Evolutionary conservation across 2,329 filamentous ascomycete genomes (phyloP).

Genomic region (Zymoseptoria crescenta): DNA sequence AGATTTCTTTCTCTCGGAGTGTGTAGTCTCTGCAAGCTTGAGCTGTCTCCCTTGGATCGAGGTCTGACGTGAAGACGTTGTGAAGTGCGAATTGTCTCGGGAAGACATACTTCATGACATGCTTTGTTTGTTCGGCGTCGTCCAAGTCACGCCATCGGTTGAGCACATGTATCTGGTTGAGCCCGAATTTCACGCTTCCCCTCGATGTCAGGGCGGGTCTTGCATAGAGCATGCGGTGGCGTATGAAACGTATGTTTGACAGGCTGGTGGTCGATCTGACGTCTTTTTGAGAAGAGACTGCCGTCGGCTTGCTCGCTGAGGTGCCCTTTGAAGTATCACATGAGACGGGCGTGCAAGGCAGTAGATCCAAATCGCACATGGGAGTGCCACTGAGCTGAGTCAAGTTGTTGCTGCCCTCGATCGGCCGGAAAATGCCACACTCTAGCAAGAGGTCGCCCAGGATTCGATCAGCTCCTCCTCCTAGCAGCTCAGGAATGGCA

Average conservation of each 20-base stretch:
- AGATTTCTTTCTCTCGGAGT: constrained; percentile 74
- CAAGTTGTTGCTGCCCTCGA: constrained; percentile 57
- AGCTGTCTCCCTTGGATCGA: constrained; percentile 57
- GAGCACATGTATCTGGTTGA: constrained; percentile 75
- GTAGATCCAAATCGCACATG: constrained; percentile 39
- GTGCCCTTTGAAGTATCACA: neutral
- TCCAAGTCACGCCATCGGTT: constrained; percentile 55
- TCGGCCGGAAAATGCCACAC: constrained; percentile 63
- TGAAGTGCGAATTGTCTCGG: constrained; percentile 82
- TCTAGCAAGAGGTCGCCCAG: constrained; percentile 72
- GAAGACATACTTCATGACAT: constrained; percentile 87
- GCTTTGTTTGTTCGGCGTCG: constrained; percentile 51
- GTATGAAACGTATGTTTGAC: constrained; percentile 59
- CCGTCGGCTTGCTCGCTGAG: neutral
- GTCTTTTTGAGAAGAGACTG: neutral
- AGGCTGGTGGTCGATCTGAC: constrained; percentile 2
- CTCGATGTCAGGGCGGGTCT: constrained; percentile 62
- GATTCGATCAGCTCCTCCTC: constrained; percentile 64
- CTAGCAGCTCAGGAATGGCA: constrained; percentile 64
- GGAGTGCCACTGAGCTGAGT: constrained; percentile 71
- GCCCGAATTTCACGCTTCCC: constrained; percentile 62
- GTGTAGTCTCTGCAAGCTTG: constrained; percentile 80
- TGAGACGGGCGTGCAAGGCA: neutral
- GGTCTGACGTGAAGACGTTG: constrained; percentile 75
- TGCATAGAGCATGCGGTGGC: constrained; percentile 80